Percentiles rank a stretch among this genome's conserved stretches.
phyloP scores from a whole-genome alignment of 192 early-diverging fungal species.

The Linderina pennispora region DNA sequence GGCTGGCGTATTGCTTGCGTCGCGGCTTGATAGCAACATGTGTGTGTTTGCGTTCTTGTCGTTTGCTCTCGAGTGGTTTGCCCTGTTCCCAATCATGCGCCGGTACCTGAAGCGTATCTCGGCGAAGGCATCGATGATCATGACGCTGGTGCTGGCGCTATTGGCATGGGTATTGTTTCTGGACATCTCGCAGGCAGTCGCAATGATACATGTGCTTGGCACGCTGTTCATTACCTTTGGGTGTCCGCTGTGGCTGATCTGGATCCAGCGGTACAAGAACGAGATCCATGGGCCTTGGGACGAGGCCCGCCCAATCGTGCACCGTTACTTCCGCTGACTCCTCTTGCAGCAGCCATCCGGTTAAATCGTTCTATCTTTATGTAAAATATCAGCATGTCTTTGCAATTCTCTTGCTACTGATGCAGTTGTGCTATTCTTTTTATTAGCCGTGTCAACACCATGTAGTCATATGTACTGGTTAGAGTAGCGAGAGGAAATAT shows the following conservation, averaged over 20 bases:
- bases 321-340: slow-evolving; percentile 41
- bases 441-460: too few species aligned
- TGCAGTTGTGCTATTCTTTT: too few species aligned
- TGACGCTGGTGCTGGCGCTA: slow-evolving; percentile 56
- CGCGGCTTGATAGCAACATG: slow-evolving; percentile 73
- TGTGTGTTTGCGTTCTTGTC: slow-evolving; percentile 84
- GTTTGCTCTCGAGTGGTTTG: slow-evolving; percentile 89
- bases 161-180: slow-evolving; percentile 58
- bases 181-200: slow-evolving; percentile 62
- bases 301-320: slow-evolving; percentile 75
- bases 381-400: too few species aligned
- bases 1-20: slow-evolving; percentile 87
- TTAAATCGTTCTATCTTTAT: neutral
- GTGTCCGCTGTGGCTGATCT: slow-evolving; percentile 88
- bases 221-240: slow-evolving; percentile 77
- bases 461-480: too few species aligned
- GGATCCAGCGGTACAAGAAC: slow-evolving; percentile 94
- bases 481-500: too few species aligned
- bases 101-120: slow-evolving; percentile 64
- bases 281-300: slow-evolving; percentile 99
- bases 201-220: slow-evolving; percentile 59
- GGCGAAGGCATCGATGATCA: slow-evolving; percentile 44
- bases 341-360: too few species aligned
- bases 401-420: too few species aligned
- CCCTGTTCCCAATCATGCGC: slow-evolving; percentile 88